Base-by-base conservation (phyloP, 169 alveolate genomes). In the Eimeria necatrix region DNA sequence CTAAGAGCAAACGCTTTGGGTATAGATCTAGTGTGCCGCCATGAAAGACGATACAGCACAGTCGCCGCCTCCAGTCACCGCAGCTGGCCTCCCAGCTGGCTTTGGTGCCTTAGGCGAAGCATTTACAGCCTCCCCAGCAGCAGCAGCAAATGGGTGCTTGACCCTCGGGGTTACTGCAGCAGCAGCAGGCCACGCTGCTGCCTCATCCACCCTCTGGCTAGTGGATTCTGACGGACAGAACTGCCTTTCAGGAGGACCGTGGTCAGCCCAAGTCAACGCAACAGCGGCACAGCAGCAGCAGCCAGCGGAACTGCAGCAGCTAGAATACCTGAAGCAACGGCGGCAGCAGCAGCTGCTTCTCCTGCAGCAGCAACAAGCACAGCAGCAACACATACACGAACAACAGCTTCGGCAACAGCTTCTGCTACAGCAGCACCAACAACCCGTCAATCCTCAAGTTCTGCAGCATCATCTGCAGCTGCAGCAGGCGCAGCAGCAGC, bases 401-500 rank as follows among this genome's bases (percentile, higher is more conserved):
- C 90, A 81, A 71, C 90, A 81, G 32, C 73, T 81, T 10, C n/a
- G 90, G 9, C 90, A 81, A 51, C 90, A 81, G 73, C 90, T 81
- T 10, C 74, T 81, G 22, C 61, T 81, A 20, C 90, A 51, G 48
- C 90, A 81, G 52, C 90, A 81, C 74, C 90, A 81, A 51, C 90
- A 81, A 8, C 52, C 74, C 22, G 53, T 60, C 74, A 52, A 49
- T 60, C 74, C 90, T 6, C 90, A 81, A 53, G 90, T 81, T 53
- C 70, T 81, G 8, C 90, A 81, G 73, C 90, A 81, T 14, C 90
- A 81, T 81, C 52, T 81, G 90, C 90, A 81, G 73, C 90, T 81
- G 73, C 90, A 81, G 52, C 90, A 81, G 74, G 73, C 52, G 90
- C 90, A 81, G 70, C 90, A 81, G 90, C 90, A 81, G 52, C 87